A percentile compares a stretch with the other conserved stretches of the same genome.
phyloP scores from a whole-genome alignment of 2,329 filamentous ascomycete genomes.

The Trichoderma sp. region DNA sequence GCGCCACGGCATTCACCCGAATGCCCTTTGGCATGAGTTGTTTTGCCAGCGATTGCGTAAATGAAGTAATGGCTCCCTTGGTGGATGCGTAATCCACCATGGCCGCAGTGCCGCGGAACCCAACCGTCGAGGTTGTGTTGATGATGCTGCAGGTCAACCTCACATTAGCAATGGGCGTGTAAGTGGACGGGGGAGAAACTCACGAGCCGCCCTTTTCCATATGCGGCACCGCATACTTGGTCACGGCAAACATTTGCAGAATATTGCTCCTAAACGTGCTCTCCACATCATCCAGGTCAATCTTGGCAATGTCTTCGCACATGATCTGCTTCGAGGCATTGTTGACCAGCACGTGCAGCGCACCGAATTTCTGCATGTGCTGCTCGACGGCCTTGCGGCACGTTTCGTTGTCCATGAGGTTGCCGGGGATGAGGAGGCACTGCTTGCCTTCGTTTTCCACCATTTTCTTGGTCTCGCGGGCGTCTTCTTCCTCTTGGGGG shows the following conservation, averaged over 20 bases:
- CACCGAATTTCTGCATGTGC: slow-evolving; percentile 65
- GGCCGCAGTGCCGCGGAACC: slow-evolving; percentile 50
- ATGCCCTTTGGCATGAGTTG: slow-evolving; percentile 56
- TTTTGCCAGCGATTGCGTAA: slow-evolving; percentile 52
- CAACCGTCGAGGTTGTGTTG: slow-evolving; percentile 53
- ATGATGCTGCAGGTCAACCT: slow-evolving; percentile 45
- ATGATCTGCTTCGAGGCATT: slow-evolving; percentile 57
- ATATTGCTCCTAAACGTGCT: slow-evolving; percentile 82
- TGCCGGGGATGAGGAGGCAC: slow-evolving; percentile 63
- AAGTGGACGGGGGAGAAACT: neutral
- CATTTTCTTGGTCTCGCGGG: slow-evolving; percentile 69
- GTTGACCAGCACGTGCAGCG: slow-evolving; percentile 73
- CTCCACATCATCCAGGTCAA: slow-evolving; percentile 61
- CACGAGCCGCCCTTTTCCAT: slow-evolving; percentile 52
- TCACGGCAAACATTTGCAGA: slow-evolving; percentile 76
- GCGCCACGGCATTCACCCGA: slow-evolving; percentile 47
- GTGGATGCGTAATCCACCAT: slow-evolving; percentile 57
- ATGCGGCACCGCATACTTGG: slow-evolving; percentile 75
- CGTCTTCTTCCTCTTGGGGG: slow-evolving; percentile 74
- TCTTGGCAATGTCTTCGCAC: slow-evolving; percentile 30
- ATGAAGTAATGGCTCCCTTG: slow-evolving; percentile 58
- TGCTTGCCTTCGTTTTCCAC: slow-evolving; percentile 68
- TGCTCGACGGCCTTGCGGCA: slow-evolving; percentile 70
- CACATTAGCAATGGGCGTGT: neutral
- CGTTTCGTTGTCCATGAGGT: slow-evolving; percentile 65